A percentile compares a stretch with the other conserved stretches of the same genome.
phyloP scores from a whole-genome alignment of 2,329 filamentous ascomycete genomes.

The Metarhizium robertsii region DNA sequence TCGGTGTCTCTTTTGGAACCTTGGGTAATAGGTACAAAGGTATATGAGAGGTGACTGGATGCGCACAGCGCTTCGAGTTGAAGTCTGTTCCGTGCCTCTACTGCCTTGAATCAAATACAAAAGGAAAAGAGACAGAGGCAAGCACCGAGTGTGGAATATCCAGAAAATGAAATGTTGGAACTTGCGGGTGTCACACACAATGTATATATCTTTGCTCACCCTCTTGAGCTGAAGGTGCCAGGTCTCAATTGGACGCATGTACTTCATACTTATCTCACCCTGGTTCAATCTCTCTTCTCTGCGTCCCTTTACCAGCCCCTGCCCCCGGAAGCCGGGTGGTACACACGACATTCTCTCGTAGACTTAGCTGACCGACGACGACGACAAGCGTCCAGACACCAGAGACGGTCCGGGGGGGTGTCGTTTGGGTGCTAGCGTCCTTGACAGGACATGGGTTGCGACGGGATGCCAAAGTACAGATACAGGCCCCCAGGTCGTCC shows the following conservation, averaged over 20 bases:
- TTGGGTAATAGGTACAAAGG: too few relatives aligned
- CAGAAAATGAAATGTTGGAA: constrained; percentile 1
- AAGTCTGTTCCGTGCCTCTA: background rate
- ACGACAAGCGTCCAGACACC: background rate
- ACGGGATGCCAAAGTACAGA: constrained; percentile 19
- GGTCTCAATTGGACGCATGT: constrained; percentile 3
- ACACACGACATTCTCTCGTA: constrained; percentile 4
- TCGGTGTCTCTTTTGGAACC: background rate
- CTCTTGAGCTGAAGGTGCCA: constrained; percentile 4
- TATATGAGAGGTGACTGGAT: background rate
- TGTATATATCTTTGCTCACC: constrained; percentile 10
- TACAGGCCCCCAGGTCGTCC: background rate
- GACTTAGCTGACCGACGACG: background rate
- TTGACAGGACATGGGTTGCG: constrained; percentile 5
- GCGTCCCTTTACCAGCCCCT: background rate
- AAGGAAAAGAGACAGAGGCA: constrained; percentile 1
- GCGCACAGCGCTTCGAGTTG: background rate
- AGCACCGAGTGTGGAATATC: background rate
- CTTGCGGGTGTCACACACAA: constrained; percentile 8
- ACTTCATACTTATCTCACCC: constrained; percentile 2
- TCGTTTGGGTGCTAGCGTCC: constrained; percentile 3
- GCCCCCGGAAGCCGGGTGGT: background rate
- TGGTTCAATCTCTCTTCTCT: constrained; percentile 1
- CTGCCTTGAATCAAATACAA: background rate
- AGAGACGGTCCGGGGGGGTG: background rate